Evolutionary conservation across 139 green algal species (phyloP).

Genomic region (Zygnema circumcarinatum): DNA sequence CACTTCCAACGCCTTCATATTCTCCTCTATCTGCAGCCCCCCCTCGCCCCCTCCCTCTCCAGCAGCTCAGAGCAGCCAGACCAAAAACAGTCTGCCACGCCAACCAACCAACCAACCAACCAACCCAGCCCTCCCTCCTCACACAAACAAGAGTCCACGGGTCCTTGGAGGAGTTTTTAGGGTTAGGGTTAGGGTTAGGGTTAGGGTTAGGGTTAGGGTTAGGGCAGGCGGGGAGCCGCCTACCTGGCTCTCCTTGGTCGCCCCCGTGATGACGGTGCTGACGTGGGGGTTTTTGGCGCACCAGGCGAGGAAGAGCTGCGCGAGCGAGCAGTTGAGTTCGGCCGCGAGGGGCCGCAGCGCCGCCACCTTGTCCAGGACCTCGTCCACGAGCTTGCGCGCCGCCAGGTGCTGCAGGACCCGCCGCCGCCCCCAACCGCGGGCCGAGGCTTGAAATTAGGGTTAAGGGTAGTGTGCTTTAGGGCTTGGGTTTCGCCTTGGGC

Average conservation of each 20-base stretch:
- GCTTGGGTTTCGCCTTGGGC: no score
- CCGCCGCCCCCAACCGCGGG: not conserved
- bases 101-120: not conserved
- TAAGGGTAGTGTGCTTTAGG: no score
- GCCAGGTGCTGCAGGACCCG: conserved; percentile 43
- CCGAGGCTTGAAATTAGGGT: not conserved
- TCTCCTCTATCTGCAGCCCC: conserved; percentile 75
- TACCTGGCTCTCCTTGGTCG: conserved; percentile 72
- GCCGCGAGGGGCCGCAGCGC: conserved; percentile 74
- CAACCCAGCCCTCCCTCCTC: no score
- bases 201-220: no score
- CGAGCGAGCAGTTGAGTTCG: conserved; percentile 72
- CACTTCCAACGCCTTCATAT: conserved; percentile 74
- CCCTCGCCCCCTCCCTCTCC: no score
- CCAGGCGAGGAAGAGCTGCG: conserved; percentile 84
- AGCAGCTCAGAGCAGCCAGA: not conserved
- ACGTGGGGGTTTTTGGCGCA: conserved; percentile 77
- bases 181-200: not conserved
- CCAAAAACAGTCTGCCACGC: not conserved
- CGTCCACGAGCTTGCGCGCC: conserved; percentile 64
- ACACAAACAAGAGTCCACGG: no score
- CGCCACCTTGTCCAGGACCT: conserved; percentile 70
- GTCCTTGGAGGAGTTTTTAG: not conserved
- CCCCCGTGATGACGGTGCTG: conserved; percentile 80
- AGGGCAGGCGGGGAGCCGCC: no score